Evolutionary conservation across 2,329 filamentous ascomycete genomes (phyloP), one percentile per base, ranked within the genome.

Genomic region (Colletotrichum chlorophyti): DNA sequence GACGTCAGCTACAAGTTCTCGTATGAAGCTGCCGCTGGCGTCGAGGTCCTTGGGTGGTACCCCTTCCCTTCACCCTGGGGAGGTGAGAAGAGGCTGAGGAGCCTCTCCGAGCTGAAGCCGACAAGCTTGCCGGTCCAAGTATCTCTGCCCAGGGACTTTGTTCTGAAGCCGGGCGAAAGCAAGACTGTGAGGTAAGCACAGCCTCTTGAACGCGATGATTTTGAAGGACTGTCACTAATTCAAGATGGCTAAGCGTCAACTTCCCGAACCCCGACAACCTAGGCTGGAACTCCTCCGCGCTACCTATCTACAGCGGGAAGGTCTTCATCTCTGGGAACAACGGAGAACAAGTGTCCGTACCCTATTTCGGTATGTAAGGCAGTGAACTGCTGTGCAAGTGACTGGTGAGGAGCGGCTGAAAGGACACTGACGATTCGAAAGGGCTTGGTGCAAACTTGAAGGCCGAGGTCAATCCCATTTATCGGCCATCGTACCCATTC

Each of bases 231-330:
- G n/a, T n/a, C 11, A 10, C 15, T 26, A 19, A 3, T 41, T 11
- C 26, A 4, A n/a, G 15, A 15, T 6, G 41, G 23, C 3, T 45
- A 14, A 69, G 64, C 10, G 60, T 72, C 57, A 65, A 66, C 45
- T 69, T 73, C 45, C 66, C 65, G 19, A 69, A 67, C 11, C 72
- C 70, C 7, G 40, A 62, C 34, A 60, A 41, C 15, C 43, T 61
- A 10, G 66, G 67, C 21, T 70, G 71, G 57, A 68, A 70, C 47
- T 40, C 66, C 1, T 63, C 63, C 4, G 65, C 63, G 9, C 48
- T 74, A 31, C 72, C 71, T 4, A 50, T 72, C 10, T 74, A 73
- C 43, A 70, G 69, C 31, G 72, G 72, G 19, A 72, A 71, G 51
- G 64, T 74, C 21, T 63, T 70, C 10, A 61, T 74, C 37, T 64